These are phyloP conservation scores for Ogataea pilisensis DNA, from an alignment of 805 yeast genomes.

Conservation along the genomic window DNA sequence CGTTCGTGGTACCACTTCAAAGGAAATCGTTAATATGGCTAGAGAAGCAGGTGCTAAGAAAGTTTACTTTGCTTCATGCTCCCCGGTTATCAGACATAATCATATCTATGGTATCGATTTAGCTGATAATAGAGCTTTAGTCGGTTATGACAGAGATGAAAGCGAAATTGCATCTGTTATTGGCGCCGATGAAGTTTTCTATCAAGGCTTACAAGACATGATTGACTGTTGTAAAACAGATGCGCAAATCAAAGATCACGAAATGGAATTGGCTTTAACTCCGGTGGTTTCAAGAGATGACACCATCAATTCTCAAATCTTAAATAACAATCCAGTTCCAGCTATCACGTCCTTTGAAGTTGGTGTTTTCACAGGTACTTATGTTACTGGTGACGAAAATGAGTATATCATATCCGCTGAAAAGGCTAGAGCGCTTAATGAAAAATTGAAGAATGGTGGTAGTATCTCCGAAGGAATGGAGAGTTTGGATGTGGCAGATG, in stretches of 20 bases:
- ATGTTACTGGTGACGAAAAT: slow-evolving; percentile 91
- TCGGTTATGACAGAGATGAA: slow-evolving; percentile 76
- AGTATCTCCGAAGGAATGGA: slow-evolving; percentile 28
- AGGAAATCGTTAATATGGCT: slow-evolving; percentile 97
- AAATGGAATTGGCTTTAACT: slow-evolving; percentile 31
- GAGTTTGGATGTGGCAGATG: slow-evolving; percentile 47
- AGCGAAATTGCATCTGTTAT: slow-evolving; percentile 70
- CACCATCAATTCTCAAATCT: slow-evolving; percentile 23
- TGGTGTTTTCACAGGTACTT: slow-evolving; percentile 94
- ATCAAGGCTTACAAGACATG: slow-evolving; percentile 81
- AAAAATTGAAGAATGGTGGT: slow-evolving; percentile 44
- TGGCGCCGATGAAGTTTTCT: slow-evolving; percentile 89
- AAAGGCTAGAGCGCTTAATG: slow-evolving; percentile 74
- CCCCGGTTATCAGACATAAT: slow-evolving; percentile 95
- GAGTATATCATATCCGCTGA: slow-evolving; percentile 79
- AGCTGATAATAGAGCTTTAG: slow-evolving; percentile 91
- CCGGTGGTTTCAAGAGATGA: slow-evolving; percentile 33
- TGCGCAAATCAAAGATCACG: slow-evolving; percentile 27
- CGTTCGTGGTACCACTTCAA: slow-evolving; percentile 96
- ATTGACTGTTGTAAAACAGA: slow-evolving; percentile 64
- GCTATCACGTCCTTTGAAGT: slow-evolving; percentile 72
- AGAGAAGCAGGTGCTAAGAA: slow-evolving; percentile 94
- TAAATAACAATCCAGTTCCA: slow-evolving; percentile 20
- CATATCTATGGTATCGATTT: slow-evolving; percentile 97
- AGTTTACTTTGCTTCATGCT: slow-evolving; percentile 95